Percentiles rank a stretch among this genome's conserved stretches.
Evolutionary conservation across 768 basidiomycete species (phyloP).

Genomic region (Boletus pseudo-olivaceus): DNA sequence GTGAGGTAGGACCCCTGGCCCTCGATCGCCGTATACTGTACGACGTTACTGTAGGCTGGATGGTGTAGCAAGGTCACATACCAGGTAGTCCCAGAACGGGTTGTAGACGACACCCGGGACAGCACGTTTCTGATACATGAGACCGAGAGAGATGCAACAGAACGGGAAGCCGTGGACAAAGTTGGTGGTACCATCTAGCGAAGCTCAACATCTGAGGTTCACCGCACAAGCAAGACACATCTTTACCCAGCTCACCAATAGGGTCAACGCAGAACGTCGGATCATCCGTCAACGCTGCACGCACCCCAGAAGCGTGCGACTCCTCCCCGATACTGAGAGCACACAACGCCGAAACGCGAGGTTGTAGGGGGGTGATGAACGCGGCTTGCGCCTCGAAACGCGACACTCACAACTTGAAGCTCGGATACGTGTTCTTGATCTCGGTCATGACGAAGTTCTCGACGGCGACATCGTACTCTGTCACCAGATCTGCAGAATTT

Average conservation of each 20-base stretch:
- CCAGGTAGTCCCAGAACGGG: constrained; percentile 81
- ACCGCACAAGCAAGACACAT: neutral
- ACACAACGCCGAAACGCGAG: neutral
- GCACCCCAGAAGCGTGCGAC: constrained; percentile 73
- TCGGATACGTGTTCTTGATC: constrained; percentile 62
- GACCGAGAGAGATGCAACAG: constrained; percentile 86
- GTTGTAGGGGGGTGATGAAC: neutral
- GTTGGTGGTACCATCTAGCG: constrained; percentile 81
- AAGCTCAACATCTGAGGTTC: neutral
- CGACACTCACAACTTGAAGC: constrained; percentile 72
- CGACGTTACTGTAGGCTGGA: neutral
- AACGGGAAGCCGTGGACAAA: constrained; percentile 84
- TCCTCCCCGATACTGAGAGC: constrained; percentile 84
- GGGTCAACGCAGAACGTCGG: constrained; percentile 97
- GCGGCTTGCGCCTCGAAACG: neutral
- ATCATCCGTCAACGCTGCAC: constrained; percentile 69
- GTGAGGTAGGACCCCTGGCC: constrained; percentile 78
- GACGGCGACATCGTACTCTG: constrained; percentile 88
- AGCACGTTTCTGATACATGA: constrained; percentile 75
- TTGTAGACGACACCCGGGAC: constrained; percentile 90
- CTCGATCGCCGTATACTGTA: constrained; percentile 71
- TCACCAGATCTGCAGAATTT: constrained; percentile 92
- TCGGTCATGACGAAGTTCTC: constrained; percentile 78
- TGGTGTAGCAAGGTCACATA: constrained; percentile 20
- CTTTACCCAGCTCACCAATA: constrained; percentile 59